These are phyloP conservation scores for Chytriomyces confervae DNA, from an alignment of 192 early-diverging fungal species.

Conservation along the genomic window DNA sequence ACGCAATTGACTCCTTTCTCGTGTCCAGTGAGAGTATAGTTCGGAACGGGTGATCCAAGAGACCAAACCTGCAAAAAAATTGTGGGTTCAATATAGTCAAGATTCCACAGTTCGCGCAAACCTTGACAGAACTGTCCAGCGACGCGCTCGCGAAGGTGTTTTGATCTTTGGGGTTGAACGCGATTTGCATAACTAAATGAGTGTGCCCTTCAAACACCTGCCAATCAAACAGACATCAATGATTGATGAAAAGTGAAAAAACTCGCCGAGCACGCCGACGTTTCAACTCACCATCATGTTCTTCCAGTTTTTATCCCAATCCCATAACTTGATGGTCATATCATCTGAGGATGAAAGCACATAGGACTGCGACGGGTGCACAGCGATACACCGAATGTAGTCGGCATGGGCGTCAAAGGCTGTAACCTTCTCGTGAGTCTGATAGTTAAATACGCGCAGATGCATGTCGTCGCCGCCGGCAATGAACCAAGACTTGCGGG, in stretches of 20 bases:
- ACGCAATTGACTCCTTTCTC: conserved; percentile 98
- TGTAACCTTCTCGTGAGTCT: conserved; percentile 96
- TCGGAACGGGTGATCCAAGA: conserved; percentile 87
- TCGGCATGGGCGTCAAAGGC: conserved; percentile 96
- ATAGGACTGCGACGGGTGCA: conserved; percentile 95
- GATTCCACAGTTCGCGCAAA: conserved; percentile 25
- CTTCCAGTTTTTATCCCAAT: conserved; percentile 99
- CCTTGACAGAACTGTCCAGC: conserved; percentile 94
- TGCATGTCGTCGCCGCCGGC: conserved; percentile 98
- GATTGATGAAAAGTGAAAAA: not conserved
- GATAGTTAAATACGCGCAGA: conserved; percentile 98
- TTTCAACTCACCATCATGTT: conserved; percentile 74
- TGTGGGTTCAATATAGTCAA: conserved; percentile 2
- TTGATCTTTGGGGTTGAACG: conserved; percentile 98
- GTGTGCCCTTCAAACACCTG: conserved; percentile 96
- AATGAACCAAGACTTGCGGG: conserved; percentile 96
- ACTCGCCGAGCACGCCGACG: not conserved
- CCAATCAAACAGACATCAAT: not conserved
- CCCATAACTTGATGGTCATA: conserved; percentile 97
- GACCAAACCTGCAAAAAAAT: conserved; percentile 76
- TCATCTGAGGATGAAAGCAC: conserved; percentile 96
- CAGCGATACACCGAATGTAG: conserved; percentile 95
- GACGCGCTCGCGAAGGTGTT: conserved; percentile 99
- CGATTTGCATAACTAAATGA: conserved; percentile 96
- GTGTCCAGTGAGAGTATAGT: conserved; percentile 97